Conservation (phyloP, 257 asterid genomes). For the Buddleja alternifolia region DNA sequence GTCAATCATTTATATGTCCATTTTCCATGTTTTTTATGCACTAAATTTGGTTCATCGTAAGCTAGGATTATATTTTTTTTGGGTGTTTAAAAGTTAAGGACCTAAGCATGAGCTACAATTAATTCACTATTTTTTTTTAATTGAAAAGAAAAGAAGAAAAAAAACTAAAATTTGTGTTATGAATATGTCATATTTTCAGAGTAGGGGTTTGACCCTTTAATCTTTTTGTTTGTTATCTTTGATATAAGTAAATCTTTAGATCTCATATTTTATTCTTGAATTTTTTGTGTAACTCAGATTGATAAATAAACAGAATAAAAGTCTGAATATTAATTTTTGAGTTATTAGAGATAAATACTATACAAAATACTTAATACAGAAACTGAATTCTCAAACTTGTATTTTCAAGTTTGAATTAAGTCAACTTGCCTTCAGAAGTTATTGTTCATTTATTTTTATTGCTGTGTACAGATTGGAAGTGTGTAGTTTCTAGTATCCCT, state of each 20-base stretch:
- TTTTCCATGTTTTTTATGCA: constrained; percentile 23
- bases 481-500: background rate
- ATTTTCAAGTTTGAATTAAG: constrained; percentile 12
- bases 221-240: constrained; percentile 9
- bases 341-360: background rate
- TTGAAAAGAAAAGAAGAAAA: too few relatives aligned
- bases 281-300: constrained; percentile 7
- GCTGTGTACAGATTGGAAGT: background rate
- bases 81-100: constrained; percentile 21
- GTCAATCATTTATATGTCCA: background rate
- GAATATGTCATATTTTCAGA: constrained; percentile 22
- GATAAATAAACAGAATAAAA: background rate
- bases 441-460: constrained; percentile 7
- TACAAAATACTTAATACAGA: background rate
- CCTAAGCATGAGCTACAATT: background rate
- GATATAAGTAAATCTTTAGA: constrained; percentile 30
- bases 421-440: constrained; percentile 27
- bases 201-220: constrained; percentile 11
- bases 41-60: constrained; percentile 28
- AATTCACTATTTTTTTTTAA: background rate
- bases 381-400: constrained; percentile 23
- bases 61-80: background rate
- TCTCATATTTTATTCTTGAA: constrained; percentile 36
- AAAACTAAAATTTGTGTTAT: constrained; percentile 13
- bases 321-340: background rate